phyloP scores from a whole-genome alignment of 2,329 filamentous ascomycete species.

The Blastomyces silverae region DNA sequence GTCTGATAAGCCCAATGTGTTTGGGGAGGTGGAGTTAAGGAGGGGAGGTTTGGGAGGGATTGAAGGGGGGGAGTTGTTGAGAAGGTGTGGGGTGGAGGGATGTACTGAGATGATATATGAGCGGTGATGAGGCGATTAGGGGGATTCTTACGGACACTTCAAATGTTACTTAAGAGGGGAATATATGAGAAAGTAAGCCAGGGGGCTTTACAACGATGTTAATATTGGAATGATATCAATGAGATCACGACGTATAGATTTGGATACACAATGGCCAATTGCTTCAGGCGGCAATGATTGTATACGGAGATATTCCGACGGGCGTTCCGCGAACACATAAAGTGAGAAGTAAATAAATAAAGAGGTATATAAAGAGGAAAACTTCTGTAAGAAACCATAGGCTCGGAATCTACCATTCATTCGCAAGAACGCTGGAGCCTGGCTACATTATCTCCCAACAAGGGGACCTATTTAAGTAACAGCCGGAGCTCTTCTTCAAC shows the following conservation, averaged over 20 bases:
- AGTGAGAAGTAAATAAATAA: background rate
- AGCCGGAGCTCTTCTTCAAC: background rate
- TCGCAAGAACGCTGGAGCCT: background rate
- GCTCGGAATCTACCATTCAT: background rate
- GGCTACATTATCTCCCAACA: background rate
- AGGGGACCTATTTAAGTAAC: background rate
- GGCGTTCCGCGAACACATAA: background rate
- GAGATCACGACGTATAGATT: background rate
- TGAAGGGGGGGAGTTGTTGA: slow-evolving; percentile 27
- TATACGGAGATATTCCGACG: background rate
- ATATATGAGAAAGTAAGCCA: background rate
- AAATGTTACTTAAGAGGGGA: too few species aligned
- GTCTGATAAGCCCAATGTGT: slow-evolving; percentile 52
- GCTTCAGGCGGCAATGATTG: background rate
- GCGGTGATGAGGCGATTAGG: slow-evolving; percentile 3
- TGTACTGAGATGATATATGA: slow-evolving; percentile 39
- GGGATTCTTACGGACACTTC: background rate
- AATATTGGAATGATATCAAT: background rate
- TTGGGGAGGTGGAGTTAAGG: slow-evolving; percentile 60
- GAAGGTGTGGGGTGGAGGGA: slow-evolving; percentile 29
- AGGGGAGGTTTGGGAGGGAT: slow-evolving; percentile 29
- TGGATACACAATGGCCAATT: background rate
- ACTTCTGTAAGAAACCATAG: background rate
- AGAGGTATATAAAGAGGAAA: background rate
- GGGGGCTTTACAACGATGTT: background rate